A percentile compares a stretch with the other conserved stretches of the same genome.
Evolutionary conservation across 495 filamentous ascomycete species (phyloP).

Genomic region (Stereocaulon alpinum): DNA sequence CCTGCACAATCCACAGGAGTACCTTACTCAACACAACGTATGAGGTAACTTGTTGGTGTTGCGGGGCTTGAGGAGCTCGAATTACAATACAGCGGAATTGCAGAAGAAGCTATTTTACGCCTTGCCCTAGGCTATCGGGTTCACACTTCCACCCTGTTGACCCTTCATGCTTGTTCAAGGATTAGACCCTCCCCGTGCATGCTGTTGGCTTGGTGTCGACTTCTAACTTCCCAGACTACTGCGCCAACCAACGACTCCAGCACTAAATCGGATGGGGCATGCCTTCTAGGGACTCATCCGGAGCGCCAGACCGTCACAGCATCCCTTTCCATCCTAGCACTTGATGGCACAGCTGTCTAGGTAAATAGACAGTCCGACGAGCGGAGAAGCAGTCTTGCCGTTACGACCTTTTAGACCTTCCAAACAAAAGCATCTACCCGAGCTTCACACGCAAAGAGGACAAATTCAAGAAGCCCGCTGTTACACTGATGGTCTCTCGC

Average conservation of each 20-base stretch:
- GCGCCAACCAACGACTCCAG: conserved; percentile 3
- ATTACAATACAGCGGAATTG: conserved; percentile 2
- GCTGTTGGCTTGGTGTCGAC: conserved; percentile 5
- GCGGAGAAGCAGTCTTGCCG: background rate
- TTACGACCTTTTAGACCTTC: background rate
- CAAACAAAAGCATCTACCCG: background rate
- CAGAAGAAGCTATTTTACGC: background rate
- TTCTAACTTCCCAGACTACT: background rate
- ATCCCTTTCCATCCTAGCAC: conserved; percentile 4
- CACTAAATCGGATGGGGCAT: background rate
- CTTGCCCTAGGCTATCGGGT: conserved; percentile 6
- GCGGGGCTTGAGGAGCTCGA: background rate
- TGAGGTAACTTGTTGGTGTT: background rate
- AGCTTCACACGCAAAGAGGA: background rate
- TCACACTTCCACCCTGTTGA: background rate
- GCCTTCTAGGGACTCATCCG: background rate
- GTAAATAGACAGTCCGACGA: background rate
- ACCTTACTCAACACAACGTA: background rate
- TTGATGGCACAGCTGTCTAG: background rate
- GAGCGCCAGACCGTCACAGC: conserved; percentile 1
- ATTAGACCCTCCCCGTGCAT: background rate
- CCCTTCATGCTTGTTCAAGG: background rate
- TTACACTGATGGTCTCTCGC: background rate
- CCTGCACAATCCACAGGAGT: background rate
- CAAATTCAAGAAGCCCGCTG: background rate